phyloP scores from a whole-genome alignment of 768 basidiomycete genomes.

The Austroboletus eburneus region DNA sequence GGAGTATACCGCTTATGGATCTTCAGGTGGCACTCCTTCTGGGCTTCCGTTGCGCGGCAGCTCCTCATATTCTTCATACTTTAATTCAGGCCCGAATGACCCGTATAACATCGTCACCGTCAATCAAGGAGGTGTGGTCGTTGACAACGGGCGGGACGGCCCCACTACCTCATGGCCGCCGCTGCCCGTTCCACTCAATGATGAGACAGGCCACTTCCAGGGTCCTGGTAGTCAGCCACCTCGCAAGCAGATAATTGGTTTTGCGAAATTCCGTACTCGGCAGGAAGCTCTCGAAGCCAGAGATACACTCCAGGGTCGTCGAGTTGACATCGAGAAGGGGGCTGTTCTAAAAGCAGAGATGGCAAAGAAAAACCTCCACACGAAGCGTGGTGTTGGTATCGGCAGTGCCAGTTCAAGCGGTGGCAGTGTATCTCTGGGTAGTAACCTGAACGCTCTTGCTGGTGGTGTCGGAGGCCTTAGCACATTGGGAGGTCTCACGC shows the following conservation, averaged over 20 bases:
- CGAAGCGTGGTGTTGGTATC: conserved; percentile 84
- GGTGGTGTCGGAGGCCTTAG: conserved; percentile 28
- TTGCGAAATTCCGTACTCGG: conserved; percentile 90
- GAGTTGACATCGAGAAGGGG: conserved; percentile 91
- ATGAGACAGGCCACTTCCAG: conserved; percentile 33
- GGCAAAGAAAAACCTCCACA: conserved; percentile 99
- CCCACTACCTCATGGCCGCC: conserved; percentile 66
- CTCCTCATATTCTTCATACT: conserved; percentile 32
- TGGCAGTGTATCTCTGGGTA: conserved; percentile 27
- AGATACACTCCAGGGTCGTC: conserved; percentile 82
- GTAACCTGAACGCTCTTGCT: conserved; percentile 20
- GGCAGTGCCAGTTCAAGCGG: conserved; percentile 33
- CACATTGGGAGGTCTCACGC: conserved; percentile 19
- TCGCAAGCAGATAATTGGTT: conserved; percentile 96
- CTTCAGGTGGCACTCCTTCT: conserved; percentile 34
- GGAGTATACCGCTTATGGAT: conserved; percentile 74
- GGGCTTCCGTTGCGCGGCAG: conserved; percentile 34
- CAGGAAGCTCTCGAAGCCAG: conserved; percentile 84
- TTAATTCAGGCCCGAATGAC: conserved; percentile 58
- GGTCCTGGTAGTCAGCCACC: conserved; percentile 43
- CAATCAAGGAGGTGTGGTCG: conserved; percentile 79
- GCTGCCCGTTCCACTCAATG: conserved; percentile 29
- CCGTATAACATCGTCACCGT: conserved; percentile 82
- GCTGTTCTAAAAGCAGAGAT: conserved; percentile 96
- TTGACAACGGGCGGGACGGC: conserved; percentile 73